A percentile compares a stretch with the other conserved stretches of the same genome.
phyloP scores from a whole-genome alignment of 495 filamentous ascomycete genomes.

The Hypoxylon trugodes region DNA sequence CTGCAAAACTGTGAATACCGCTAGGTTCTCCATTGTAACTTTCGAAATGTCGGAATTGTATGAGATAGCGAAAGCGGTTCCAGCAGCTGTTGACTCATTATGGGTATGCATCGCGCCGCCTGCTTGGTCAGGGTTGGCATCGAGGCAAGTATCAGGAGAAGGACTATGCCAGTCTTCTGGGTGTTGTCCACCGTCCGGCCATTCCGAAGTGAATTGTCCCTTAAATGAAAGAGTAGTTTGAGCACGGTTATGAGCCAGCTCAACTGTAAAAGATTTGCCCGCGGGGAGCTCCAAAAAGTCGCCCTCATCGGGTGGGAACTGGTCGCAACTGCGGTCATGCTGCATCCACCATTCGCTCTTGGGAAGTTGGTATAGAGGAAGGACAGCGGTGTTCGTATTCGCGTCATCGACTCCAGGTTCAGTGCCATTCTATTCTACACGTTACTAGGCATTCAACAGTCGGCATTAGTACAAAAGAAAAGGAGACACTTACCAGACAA shows the following conservation, averaged over 20 bases:
- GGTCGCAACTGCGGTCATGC: slow-evolving; percentile 57
- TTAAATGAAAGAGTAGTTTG: slow-evolving; percentile 59
- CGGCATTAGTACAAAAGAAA: neutral
- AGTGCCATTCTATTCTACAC: slow-evolving; percentile 40
- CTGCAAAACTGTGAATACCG: slow-evolving; percentile 59
- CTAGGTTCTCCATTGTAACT: slow-evolving; percentile 62
- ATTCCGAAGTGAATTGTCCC: slow-evolving; percentile 49
- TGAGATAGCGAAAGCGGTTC: slow-evolving; percentile 64
- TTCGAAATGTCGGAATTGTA: slow-evolving; percentile 57
- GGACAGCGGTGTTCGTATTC: slow-evolving; percentile 55
- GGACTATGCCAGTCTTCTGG: slow-evolving; percentile 57
- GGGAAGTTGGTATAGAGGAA: slow-evolving; percentile 54
- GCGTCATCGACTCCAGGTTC: slow-evolving; percentile 42
- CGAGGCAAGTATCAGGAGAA: slow-evolving; percentile 43
- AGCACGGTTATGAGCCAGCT: slow-evolving; percentile 62
- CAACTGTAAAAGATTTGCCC: slow-evolving; percentile 60
- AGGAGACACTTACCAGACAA: slow-evolving; percentile 41
- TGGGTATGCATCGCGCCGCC: slow-evolving; percentile 55
- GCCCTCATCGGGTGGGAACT: slow-evolving; percentile 49
- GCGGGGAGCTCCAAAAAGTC: slow-evolving; percentile 61
- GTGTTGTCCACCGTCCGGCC: slow-evolving; percentile 59
- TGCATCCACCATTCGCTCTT: slow-evolving; percentile 62
- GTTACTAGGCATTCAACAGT: neutral
- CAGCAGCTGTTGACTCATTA: slow-evolving; percentile 54
- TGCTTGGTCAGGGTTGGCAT: slow-evolving; percentile 36